Base-by-base conservation (phyloP, 2,329 filamentous ascomycete species). In the Curvularia sp. region DNA sequence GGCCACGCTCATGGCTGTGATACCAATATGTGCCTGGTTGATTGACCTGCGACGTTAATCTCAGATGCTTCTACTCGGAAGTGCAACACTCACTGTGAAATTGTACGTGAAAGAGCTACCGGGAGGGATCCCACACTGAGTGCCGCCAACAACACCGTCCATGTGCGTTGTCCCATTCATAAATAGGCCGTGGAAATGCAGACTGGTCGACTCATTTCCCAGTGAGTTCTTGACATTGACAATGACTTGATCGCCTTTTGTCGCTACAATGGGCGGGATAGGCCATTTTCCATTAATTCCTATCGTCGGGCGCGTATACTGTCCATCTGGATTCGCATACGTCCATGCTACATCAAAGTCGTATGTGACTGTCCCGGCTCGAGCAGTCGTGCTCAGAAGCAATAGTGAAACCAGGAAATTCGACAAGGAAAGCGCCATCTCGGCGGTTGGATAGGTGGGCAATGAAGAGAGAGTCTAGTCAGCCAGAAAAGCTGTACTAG, bases 141-240 rank as follows among this genome's bases (percentile, higher is more conserved):
- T 88, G 5, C 91, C 82, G 35, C 85, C 88, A 0, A 86, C 81
- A 1, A 89, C 84, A 0, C 90, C 91, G 68, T 94, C 90, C 88
- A 92, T 91, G 56, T 83, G 83, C 58, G 87, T 91, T 0, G 89
- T 90, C 10, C 89, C 89, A 64, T 91, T 91, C 71, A 92, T 89
- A 70, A 87, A 92, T 62, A 94, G 82, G 15, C 91, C 91, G 65
- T 94, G 91, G 74, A 90, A 93, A 71, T 94, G 91, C 5, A 93
- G 81, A 38, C 83, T 85, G 8, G 88, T 89, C 12, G 83, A 85
- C 64, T 85, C 75, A 64, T 92, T 90, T 12, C 81, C 79, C 0
- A 89, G 85, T 22, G 84, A 81, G 66, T 94, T 94, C 64, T 86
- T 79, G 50, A 92, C 81, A 31, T 90, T 86, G 43, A 93, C 85